These are phyloP conservation scores for Saccharomycopsis hybrid DNA, from an alignment of 1,139 yeast genomes.

Conservation along the genomic window DNA sequence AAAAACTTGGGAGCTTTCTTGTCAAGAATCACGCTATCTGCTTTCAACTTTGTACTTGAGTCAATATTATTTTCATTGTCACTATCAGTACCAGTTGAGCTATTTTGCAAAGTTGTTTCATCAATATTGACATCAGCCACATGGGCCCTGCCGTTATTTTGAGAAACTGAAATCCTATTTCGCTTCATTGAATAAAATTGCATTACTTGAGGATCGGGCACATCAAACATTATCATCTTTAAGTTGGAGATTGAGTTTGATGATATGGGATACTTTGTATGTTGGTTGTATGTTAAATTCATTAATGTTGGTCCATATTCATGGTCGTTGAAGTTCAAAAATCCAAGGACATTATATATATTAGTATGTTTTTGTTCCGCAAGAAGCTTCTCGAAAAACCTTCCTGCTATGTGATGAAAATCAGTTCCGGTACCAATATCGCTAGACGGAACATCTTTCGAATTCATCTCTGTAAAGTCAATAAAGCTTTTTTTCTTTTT, in stretches of 20 bases:
- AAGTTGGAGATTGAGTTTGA: conserved; percentile 22
- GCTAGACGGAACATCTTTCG: too few species aligned
- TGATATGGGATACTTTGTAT: conserved; percentile 20
- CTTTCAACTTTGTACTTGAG: too few species aligned
- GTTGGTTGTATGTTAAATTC: conserved; percentile 18
- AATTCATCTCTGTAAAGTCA: too few species aligned
- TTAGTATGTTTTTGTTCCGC: too few species aligned
- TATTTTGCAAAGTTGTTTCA: conserved; percentile 64
- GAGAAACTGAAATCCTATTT: too few species aligned
- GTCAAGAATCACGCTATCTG: not conserved
- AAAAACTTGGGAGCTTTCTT: conserved; percentile 16
- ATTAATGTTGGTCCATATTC: conserved; percentile 2
- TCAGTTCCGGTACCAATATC: too few species aligned
- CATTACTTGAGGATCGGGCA: conserved; percentile 68
- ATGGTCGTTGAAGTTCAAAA: conserved; percentile 15
- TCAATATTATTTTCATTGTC: too few species aligned
- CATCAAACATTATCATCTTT: conserved; percentile 53
- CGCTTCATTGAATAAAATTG: conserved; percentile 83
- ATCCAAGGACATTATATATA: conserved; percentile 17
- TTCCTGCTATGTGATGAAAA: too few species aligned
- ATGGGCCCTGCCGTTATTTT: too few species aligned
- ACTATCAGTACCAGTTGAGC: conserved; percentile 30
- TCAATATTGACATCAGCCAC: too few species aligned
- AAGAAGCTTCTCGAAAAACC: too few species aligned
- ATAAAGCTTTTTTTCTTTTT: too few species aligned